A percentile compares a stretch with the other conserved stretches of the same genome.
These are phyloP conservation scores for Cystofilobasidium macerans DNA, from an alignment of 768 basidiomycete species.

Conservation along the genomic window DNA sequence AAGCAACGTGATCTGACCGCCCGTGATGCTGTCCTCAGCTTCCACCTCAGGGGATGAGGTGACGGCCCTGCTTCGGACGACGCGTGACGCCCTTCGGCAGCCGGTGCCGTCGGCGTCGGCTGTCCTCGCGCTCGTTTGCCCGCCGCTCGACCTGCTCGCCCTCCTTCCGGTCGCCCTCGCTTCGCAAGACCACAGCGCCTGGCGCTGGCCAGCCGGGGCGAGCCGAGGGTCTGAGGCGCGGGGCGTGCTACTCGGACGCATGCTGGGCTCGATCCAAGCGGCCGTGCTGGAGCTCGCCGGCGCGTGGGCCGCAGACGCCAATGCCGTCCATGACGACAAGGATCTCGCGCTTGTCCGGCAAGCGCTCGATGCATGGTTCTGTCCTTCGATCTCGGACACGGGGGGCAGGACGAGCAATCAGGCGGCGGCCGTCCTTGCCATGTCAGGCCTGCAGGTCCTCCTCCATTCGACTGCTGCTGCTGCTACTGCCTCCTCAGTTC, in stretches of 20 bases:
- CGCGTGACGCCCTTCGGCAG: slow-evolving; percentile 16
- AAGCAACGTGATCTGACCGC: too few species aligned
- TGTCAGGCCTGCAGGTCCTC: slow-evolving; percentile 53
- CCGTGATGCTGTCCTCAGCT: not conserved
- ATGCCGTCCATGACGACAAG: not conserved
- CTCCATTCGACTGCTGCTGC: not conserved
- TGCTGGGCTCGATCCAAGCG: slow-evolving; percentile 17
- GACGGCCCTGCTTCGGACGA: not conserved
- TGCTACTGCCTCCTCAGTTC: not conserved
- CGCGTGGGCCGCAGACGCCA: slow-evolving; percentile 1
- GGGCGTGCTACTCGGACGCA: slow-evolving; percentile 29
- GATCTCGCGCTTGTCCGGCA: not conserved
- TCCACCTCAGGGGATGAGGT: not conserved
- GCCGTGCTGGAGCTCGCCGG: not conserved
- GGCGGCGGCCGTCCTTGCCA: slow-evolving; percentile 37
- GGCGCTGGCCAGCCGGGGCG: not conserved
- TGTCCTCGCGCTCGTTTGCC: slow-evolving; percentile 49
- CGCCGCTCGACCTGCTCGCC: slow-evolving; percentile 50
- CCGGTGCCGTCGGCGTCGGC: slow-evolving; percentile 30
- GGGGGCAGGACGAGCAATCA: slow-evolving; percentile 42
- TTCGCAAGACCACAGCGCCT: too few species aligned
- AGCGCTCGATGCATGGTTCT: slow-evolving; percentile 20
- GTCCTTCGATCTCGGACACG: slow-evolving; percentile 3
- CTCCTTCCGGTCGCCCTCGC: slow-evolving; percentile 43
- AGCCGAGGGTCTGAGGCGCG: not conserved